Conservation (phyloP, 2,329 filamentous ascomycete genomes). For the Xylariaceae sp. region DNA sequence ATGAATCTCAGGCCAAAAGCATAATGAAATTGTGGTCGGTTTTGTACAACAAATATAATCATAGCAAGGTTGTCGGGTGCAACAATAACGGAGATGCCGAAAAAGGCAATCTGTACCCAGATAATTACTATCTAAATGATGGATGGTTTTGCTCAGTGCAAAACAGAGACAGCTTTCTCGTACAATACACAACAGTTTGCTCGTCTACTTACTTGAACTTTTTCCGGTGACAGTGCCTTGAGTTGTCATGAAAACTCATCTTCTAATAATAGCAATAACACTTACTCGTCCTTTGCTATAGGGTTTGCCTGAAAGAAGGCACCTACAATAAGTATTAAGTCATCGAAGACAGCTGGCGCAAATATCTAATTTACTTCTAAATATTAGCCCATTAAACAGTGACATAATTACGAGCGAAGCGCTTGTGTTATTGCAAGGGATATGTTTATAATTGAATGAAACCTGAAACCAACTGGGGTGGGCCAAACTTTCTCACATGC, state of each 20-base stretch:
- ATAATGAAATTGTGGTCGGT: too few relatives aligned
- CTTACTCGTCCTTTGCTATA: too few relatives aligned
- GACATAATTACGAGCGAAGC: not conserved
- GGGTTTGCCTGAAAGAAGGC: too few relatives aligned
- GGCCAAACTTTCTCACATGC: too few relatives aligned
- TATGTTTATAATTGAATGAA: not conserved
- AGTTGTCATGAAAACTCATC: not conserved
- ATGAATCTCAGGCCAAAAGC: conserved; percentile 7
- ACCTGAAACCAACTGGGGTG: conserved; percentile 8
- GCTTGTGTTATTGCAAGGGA: conserved; percentile 1
- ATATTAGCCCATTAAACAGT: not conserved
- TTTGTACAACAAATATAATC: conserved; percentile 19
- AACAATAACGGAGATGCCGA: not conserved
- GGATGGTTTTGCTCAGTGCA: not conserved
- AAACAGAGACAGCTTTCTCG: conserved; percentile 5
- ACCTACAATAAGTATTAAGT: not conserved
- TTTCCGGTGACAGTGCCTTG: not conserved
- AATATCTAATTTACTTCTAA: not conserved
- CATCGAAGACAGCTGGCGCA: too few relatives aligned
- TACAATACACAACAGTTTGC: conserved; percentile 2
- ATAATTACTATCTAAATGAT: conserved; percentile 4
- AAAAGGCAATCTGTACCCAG: not conserved
- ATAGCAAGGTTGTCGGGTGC: not conserved
- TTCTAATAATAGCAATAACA: conserved; percentile 1
- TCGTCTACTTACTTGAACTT: not conserved